Base-by-base conservation (phyloP, 805 yeast genomes). In the Myxozyma lipomycoides region DNA sequence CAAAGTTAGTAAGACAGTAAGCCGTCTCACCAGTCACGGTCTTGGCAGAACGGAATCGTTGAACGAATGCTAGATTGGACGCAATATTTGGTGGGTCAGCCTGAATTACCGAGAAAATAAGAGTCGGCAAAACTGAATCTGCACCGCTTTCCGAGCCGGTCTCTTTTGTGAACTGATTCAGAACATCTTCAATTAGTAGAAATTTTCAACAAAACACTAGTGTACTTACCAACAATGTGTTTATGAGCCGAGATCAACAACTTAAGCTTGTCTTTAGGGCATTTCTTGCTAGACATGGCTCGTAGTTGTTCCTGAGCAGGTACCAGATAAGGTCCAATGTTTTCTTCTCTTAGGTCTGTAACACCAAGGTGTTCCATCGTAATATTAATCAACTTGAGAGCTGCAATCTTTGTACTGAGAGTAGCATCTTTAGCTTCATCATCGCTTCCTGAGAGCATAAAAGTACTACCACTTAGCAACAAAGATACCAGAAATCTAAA, bases 1-100 rank as follows among this genome's bases (percentile, higher is more conserved):
- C 55, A 35, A 71, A 61, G 51, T 73, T 72, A 18, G 77, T 72
- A 36, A 72, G 58, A 53, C 74, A 70, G 55, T 73, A 72, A 34
- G 67, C 62, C 6, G 66, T 55, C 46, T 71, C 73, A 19, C 76
- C 76, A 23, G 61, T 56, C 10, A 71, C 46, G 4, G 59, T 58
- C 5, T 58, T 48, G 4, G 56, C 47, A 34, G 72, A 67, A 24
- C 76, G 63, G 56, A 71, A 72, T 36, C 76, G 62, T 38, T 65
- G 66, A 42, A 71, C 66, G 56, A 65, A 72, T 34, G 62, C 43
- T 41, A 71, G 56, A 48, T 70, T 71, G 21, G 66, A 65, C 63
- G 67, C 67, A 46, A 70, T 52, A 47, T 67, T 58, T 1, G 67
- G 63, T n/a, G 62, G 58, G 24, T 62, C 58, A 37, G 62, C 61